These are phyloP conservation scores for Bromus sterilis DNA, from an alignment of 176 grass and related monocot species.

Conservation along the genomic window DNA sequence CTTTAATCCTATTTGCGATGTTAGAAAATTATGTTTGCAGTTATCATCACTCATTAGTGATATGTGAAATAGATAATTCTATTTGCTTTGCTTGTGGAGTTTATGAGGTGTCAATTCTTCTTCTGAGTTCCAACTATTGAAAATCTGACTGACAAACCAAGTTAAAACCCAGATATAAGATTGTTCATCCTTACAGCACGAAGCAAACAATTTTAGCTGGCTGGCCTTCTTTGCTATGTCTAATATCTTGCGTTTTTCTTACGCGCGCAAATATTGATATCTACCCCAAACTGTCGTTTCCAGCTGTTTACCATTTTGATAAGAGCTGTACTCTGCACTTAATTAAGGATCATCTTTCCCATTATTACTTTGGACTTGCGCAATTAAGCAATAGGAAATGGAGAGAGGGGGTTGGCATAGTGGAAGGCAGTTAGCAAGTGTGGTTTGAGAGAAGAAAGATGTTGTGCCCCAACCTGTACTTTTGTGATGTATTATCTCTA, in stretches of 20 bases:
- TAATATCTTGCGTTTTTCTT: neutral
- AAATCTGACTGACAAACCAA: neutral
- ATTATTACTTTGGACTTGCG: neutral
- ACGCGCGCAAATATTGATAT: neutral
- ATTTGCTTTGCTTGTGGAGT: neutral
- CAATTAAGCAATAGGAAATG: neutral
- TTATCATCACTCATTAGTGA: neutral
- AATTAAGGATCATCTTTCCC: neutral
- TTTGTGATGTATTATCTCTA: slow-evolving; percentile 6
- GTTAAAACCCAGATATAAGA: neutral
- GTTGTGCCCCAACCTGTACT: neutral
- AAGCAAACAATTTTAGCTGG: neutral
- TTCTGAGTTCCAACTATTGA: neutral
- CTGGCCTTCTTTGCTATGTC: neutral
- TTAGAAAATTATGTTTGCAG: neutral
- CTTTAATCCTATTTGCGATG: neutral
- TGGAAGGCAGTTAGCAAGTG: neutral
- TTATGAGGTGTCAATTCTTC: neutral
- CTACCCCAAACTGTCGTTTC: neutral
- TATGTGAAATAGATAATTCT: neutral
- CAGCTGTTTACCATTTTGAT: slow-evolving; percentile 10
- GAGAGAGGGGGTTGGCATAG: neutral
- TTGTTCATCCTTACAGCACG: neutral
- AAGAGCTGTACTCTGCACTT: neutral
- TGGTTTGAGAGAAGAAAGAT: neutral